phyloP scores from a whole-genome alignment of 495 filamentous ascomycete species.

The Jackrogersella minutella region DNA sequence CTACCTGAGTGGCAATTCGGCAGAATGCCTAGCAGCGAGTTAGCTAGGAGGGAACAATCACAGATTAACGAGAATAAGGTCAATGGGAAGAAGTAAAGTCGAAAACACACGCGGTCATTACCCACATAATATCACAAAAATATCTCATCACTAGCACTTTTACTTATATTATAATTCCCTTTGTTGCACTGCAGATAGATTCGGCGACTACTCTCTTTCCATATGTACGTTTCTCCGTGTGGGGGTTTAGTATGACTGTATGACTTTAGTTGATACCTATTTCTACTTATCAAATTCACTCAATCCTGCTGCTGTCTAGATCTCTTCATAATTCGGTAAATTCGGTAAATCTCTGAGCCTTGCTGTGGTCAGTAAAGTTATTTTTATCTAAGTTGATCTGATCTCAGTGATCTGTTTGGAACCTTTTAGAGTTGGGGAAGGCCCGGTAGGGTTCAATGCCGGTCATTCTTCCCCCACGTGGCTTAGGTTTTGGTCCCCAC shows the following conservation, averaged over 20 bases:
- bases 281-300: no score
- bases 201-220: not conserved
- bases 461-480: conserved; percentile 1
- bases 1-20: conserved; percentile 77
- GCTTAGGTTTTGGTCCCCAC: conserved; percentile 10
- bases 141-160: not conserved
- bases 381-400: not conserved
- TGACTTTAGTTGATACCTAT: conserved; percentile 3
- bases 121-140: not conserved
- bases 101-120: not conserved
- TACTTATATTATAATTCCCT: conserved; percentile 7
- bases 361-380: not conserved
- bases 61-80: not conserved
- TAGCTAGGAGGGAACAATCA: conserved; percentile 13
- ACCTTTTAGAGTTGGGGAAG: no score
- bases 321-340: no score
- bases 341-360: no score
- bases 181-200: conserved; percentile 13
- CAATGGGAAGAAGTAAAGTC: conserved; percentile 19
- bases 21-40: conserved; percentile 45
- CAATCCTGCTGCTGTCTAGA: no score
- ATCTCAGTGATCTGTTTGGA: no score
- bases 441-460: not conserved
- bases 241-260: not conserved
- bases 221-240: not conserved